These are phyloP conservation scores for Zymoseptoria tritici DNA, from an alignment of 2,329 filamentous ascomycete genomes.

Conservation along the genomic window DNA sequence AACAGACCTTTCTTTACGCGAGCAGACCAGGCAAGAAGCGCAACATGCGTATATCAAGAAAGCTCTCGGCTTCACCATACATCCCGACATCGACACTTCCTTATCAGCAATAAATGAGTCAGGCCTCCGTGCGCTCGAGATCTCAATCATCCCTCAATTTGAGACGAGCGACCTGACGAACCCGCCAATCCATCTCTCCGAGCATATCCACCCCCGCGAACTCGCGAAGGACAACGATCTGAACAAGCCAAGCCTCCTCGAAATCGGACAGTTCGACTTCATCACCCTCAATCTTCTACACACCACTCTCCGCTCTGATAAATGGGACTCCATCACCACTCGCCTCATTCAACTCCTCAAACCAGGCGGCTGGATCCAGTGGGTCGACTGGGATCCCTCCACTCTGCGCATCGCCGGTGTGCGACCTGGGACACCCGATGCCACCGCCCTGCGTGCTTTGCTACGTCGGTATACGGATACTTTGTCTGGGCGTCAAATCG, in stretches of 20 bases:
- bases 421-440: conserved; percentile 12
- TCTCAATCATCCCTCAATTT: background rate
- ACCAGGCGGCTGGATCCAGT: conserved; percentile 16
- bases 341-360: conserved; percentile 12
- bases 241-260: background rate
- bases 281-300: conserved; percentile 11
- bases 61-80: conserved; percentile 10
- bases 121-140: background rate
- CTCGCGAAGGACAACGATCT: background rate
- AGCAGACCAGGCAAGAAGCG: background rate
- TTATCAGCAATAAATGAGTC: background rate
- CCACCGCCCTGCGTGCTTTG: conserved; percentile 4
- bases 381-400: conserved; percentile 15
- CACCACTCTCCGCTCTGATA: conserved; percentile 5
- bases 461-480: conserved; percentile 9
- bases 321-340: conserved; percentile 8
- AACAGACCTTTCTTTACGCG: background rate
- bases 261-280: conserved; percentile 11
- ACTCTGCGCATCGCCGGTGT: conserved; percentile 15
- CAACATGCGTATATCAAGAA: conserved; percentile 13
- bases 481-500: conserved; percentile 6
- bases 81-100: conserved; percentile 6
- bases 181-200: background rate
- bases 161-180: background rate
- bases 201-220: background rate